A percentile compares a stretch with the other conserved stretches of the same genome.
These are phyloP conservation scores for Calcarisporium arbuscula DNA, from an alignment of 2,329 filamentous ascomycete species.

Conservation along the genomic window DNA sequence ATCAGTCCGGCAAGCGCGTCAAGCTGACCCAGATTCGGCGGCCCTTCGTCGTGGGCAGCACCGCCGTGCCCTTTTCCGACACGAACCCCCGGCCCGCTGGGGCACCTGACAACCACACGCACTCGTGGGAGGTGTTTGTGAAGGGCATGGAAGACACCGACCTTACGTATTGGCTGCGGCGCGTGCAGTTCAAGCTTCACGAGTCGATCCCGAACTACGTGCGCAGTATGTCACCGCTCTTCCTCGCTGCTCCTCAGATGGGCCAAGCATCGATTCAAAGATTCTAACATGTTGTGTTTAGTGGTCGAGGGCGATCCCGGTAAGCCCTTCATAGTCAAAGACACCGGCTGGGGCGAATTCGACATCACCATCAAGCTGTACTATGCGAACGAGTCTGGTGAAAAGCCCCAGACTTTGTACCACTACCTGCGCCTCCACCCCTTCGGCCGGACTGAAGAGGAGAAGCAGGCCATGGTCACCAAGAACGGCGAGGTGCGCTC, in stretches of 20 bases:
- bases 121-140: constrained; percentile 94
- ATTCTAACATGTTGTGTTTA: constrained; percentile 20
- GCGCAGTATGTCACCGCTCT: constrained; percentile 50
- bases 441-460: constrained; percentile 75
- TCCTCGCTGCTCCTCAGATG: background rate
- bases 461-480: constrained; percentile 53
- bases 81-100: constrained; percentile 71
- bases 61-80: constrained; percentile 73
- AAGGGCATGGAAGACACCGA: constrained; percentile 84
- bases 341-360: constrained; percentile 98
- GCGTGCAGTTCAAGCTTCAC: constrained; percentile 97
- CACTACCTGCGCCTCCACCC: constrained; percentile 88
- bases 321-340: constrained; percentile 74
- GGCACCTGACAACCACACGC: constrained; percentile 85
- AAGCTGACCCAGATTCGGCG: constrained; percentile 59
- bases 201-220: constrained; percentile 92
- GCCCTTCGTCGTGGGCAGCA: constrained; percentile 69
- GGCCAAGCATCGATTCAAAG: background rate
- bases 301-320: constrained; percentile 64
- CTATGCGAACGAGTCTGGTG: constrained; percentile 78
- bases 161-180: constrained; percentile 91
- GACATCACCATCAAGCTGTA: constrained; percentile 93
- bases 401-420: constrained; percentile 94
- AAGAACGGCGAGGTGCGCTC: constrained; percentile 61
- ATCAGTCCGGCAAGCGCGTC: constrained; percentile 54